Evolutionary conservation across 352 stramenopile genomes (phyloP).

Genomic region (Ophiocytium majus): DNA sequence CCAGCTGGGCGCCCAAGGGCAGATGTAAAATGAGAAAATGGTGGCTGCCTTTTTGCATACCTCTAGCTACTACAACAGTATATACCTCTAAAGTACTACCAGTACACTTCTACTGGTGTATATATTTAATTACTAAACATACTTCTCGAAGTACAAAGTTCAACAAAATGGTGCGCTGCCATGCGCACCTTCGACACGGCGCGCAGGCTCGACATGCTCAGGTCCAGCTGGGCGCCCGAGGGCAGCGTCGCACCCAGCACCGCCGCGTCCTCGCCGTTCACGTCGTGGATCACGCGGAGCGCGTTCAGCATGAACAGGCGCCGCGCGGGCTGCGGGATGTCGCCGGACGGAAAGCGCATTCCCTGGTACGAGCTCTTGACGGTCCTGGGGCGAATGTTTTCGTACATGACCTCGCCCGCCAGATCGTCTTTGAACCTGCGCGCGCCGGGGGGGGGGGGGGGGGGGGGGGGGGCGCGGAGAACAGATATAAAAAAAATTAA

Average conservation of each 20-base stretch:
- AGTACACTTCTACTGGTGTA: too few species aligned
- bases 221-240: not conserved
- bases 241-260: not conserved
- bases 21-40: too few species aligned
- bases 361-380: not conserved
- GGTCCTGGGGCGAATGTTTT: not conserved
- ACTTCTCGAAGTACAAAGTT: too few species aligned
- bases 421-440: slow-evolving; percentile 21
- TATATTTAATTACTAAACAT: too few species aligned
- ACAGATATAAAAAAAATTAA: too few species aligned
- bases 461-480: too few species aligned
- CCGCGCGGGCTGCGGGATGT: not conserved
- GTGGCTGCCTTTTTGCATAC: too few species aligned
- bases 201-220: not conserved
- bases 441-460: too few species aligned
- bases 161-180: too few species aligned
- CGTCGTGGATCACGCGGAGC: not conserved
- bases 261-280: not conserved
- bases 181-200: not conserved
- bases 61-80: too few species aligned
- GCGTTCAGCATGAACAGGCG: not conserved
- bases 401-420: slow-evolving; percentile 22
- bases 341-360: not conserved
- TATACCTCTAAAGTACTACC: too few species aligned
- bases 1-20: too few species aligned